Conservation (phyloP, 2,329 filamentous ascomycete species). For the Xylariaceae sp. region DNA sequence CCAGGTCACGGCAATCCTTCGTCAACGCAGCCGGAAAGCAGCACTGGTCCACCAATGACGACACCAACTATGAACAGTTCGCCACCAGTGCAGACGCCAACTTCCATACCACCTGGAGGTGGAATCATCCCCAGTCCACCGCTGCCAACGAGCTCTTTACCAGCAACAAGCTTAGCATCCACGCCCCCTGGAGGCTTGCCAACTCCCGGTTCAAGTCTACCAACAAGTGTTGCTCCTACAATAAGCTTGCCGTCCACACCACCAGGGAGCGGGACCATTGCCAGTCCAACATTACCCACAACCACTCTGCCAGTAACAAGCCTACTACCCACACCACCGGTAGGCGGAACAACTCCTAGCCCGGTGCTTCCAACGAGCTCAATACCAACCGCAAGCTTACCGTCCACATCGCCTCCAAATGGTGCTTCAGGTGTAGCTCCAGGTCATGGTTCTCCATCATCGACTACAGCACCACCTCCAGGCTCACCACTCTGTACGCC, state of each 20-base stretch:
- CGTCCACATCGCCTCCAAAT: conserved; percentile 13
- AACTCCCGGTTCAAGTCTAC: too few species aligned
- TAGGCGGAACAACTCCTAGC: too few species aligned
- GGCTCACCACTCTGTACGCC: conserved; percentile 7
- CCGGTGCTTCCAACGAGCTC: too few species aligned
- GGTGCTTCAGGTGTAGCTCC: conserved; percentile 11
- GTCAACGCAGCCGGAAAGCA: not conserved
- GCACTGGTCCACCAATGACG: not conserved
- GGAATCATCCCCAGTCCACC: conserved; percentile 2
- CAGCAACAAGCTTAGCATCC: too few species aligned
- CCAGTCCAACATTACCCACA: too few species aligned
- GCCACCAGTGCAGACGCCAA: conserved; percentile 6
- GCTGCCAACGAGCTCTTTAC: conserved; percentile 1
- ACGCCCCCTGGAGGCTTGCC: too few species aligned
- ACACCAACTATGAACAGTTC: not conserved
- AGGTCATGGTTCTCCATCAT: conserved; percentile 13
- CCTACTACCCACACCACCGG: too few species aligned
- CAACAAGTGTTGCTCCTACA: too few species aligned
- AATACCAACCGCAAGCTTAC: not conserved
- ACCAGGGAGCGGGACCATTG: too few species aligned
- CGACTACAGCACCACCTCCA: conserved; percentile 1
- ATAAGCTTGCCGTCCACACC: too few species aligned
- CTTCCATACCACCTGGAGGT: conserved; percentile 1
- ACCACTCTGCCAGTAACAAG: too few species aligned
- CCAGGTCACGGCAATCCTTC: conserved; percentile 10